These are phyloP conservation scores for Margaritispora aquatica DNA, from an alignment of 495 filamentous ascomycete genomes.

Conservation along the genomic window DNA sequence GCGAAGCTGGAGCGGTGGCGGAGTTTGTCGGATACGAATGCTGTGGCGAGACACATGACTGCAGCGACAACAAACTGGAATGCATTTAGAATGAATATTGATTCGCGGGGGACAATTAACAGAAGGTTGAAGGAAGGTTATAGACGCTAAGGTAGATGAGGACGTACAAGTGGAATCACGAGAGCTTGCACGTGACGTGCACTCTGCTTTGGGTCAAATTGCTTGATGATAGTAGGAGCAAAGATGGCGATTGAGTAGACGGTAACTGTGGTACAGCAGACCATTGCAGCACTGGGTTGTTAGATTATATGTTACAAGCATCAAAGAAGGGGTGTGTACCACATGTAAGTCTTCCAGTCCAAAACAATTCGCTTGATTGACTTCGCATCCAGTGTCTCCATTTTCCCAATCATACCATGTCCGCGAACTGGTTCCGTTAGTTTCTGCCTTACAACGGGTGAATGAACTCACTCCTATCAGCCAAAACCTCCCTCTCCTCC, in stretches of 20 bases:
- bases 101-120: too few relatives aligned
- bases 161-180: constrained; percentile 30
- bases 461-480: constrained; percentile 10
- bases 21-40: constrained; percentile 25
- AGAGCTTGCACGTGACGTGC: constrained; percentile 25
- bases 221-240: constrained; percentile 19
- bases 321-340: background rate
- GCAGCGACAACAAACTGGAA: too few relatives aligned
- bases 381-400: constrained; percentile 7
- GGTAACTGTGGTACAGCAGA: constrained; percentile 14
- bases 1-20: constrained; percentile 31
- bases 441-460: background rate
- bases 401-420: constrained; percentile 6
- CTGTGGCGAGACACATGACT: constrained; percentile 12
- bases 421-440: constrained; percentile 3
- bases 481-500: constrained; percentile 53
- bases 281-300: constrained; percentile 7
- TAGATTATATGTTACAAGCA: background rate
- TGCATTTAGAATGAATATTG: too few relatives aligned
- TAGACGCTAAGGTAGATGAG: constrained; percentile 28
- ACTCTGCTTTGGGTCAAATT: constrained; percentile 9
- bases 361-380: constrained; percentile 3
- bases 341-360: constrained; percentile 12
- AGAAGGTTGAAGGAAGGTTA: too few relatives aligned
- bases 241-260: constrained; percentile 19